Evolutionary conservation across 768 basidiomycete genomes (phyloP).

Genomic region (Hygrophorus russula): DNA sequence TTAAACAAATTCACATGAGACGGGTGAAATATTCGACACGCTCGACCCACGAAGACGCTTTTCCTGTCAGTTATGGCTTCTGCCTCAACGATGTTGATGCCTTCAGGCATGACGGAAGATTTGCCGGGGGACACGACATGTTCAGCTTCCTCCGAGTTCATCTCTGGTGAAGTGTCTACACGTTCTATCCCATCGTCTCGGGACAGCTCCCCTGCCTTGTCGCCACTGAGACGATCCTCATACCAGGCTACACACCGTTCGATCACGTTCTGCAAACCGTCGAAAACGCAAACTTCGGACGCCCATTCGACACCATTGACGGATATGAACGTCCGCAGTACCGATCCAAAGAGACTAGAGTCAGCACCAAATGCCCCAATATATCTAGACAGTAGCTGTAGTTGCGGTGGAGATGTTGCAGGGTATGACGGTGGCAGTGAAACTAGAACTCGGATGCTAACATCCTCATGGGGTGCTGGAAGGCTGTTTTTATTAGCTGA

Average conservation of each 20-base stretch:
- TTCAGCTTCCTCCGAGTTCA: background rate
- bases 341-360: constrained; percentile 59
- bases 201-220: constrained; percentile 41
- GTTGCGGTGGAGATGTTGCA: constrained; percentile 55
- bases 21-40: constrained; percentile 69
- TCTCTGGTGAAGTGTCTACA: constrained; percentile 9
- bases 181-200: constrained; percentile 37
- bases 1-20: constrained; percentile 39
- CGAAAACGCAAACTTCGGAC: constrained; percentile 75
- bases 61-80: constrained; percentile 82
- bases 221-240: constrained; percentile 45
- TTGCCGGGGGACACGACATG: constrained; percentile 10
- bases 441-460: constrained; percentile 43
- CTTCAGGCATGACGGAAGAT: constrained; percentile 36
- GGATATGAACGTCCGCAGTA: constrained; percentile 76
- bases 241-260: constrained; percentile 66
- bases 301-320: constrained; percentile 67
- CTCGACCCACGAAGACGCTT: constrained; percentile 78
- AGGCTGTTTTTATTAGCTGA: constrained; percentile 30
- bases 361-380: constrained; percentile 72
- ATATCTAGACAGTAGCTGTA: constrained; percentile 79
- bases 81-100: constrained; percentile 55
- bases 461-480: constrained; percentile 38
- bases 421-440: constrained; percentile 58
- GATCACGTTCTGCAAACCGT: constrained; percentile 68